Percentiles rank a stretch among this genome's conserved stretches.
These are phyloP conservation scores for Pyropia haitanensis DNA, from an alignment of 23 red algal genomes.

Conservation along the genomic window DNA sequence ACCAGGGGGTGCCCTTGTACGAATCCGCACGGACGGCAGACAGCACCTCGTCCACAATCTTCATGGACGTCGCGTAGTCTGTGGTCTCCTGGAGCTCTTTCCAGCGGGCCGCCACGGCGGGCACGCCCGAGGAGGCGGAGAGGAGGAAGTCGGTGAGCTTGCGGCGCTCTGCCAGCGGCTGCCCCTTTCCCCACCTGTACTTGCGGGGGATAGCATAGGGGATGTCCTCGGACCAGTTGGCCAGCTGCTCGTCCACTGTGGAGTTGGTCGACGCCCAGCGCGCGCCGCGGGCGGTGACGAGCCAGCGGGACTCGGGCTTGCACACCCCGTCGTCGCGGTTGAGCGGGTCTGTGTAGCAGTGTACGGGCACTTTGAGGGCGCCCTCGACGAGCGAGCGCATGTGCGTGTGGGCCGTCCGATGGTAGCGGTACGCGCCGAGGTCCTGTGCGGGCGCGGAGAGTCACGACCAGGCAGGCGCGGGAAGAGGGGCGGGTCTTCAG, in stretches of 20 bases:
- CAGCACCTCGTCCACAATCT: slow-evolving; percentile 36
- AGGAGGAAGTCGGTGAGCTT: slow-evolving; percentile 1
- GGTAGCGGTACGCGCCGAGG: slow-evolving; percentile 38
- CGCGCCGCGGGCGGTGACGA: too few relatives aligned
- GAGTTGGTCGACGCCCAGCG: too few relatives aligned
- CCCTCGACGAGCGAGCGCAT: slow-evolving; percentile 5
- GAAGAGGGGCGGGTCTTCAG: too few relatives aligned
- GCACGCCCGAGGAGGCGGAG: slow-evolving; percentile 7
- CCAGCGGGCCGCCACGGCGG: slow-evolving; percentile 6
- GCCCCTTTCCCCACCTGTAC: slow-evolving; percentile 8
- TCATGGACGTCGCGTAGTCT: slow-evolving; percentile 21
- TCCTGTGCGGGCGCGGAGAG: neutral
- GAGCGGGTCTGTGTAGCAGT: slow-evolving; percentile 8
- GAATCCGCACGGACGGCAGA: neutral
- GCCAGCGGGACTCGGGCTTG: too few relatives aligned
- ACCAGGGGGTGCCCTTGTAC: slow-evolving; percentile 17
- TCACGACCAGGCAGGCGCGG: too few relatives aligned
- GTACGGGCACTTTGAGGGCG: neutral
- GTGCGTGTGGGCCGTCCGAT: neutral
- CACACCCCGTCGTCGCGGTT: too few relatives aligned
- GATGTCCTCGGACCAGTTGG: slow-evolving; percentile 2
- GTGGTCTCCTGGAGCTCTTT: neutral
- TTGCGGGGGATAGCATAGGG: slow-evolving; percentile 18
- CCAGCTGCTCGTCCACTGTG: neutral
- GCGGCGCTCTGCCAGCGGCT: neutral